Evolutionary conservation across 306 rosid species (phyloP).

Genomic region (Argentina anserina): DNA sequence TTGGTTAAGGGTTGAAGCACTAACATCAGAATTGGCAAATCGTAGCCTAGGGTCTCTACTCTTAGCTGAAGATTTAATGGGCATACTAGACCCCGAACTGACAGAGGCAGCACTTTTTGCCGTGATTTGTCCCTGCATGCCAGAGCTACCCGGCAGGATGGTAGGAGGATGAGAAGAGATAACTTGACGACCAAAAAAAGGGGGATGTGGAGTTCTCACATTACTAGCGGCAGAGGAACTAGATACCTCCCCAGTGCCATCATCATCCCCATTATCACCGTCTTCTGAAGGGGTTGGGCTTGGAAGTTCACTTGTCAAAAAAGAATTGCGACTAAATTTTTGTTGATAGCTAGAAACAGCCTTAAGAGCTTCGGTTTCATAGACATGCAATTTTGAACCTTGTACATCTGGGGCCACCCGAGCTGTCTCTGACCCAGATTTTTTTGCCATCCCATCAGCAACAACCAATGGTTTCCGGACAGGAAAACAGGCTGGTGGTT

Average conservation of each 20-base stretch:
- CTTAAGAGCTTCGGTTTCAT: slow-evolving; percentile 84
- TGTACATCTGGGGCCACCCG: slow-evolving; percentile 33
- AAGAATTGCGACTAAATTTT: slow-evolving; percentile 80
- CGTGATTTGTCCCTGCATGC: slow-evolving; percentile 34
- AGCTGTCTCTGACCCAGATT: slow-evolving; percentile 31
- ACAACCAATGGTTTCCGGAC: slow-evolving; percentile 38
- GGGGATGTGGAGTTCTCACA: slow-evolving; percentile 29
- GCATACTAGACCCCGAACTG: slow-evolving; percentile 35
- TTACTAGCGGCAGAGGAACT: slow-evolving; percentile 42
- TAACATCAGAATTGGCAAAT: slow-evolving; percentile 52
- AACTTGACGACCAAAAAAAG: slow-evolving; percentile 36
- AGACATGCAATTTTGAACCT: slow-evolving; percentile 50
- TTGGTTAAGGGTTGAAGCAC: slow-evolving; percentile 50
- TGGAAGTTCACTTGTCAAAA: slow-evolving; percentile 68
- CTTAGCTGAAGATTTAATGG: slow-evolving; percentile 53
- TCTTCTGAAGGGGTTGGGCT: slow-evolving; percentile 98
- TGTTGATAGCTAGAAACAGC: slow-evolving; percentile 94
- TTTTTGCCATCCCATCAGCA: slow-evolving; percentile 38
- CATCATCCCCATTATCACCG: slow-evolving; percentile 43
- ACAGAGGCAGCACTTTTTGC: slow-evolving; percentile 38
- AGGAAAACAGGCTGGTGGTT: slow-evolving; percentile 48
- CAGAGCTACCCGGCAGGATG: slow-evolving; percentile 28
- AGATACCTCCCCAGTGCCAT: slow-evolving; percentile 65
- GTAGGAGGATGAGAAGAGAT: slow-evolving; percentile 41
- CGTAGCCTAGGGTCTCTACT: slow-evolving; percentile 96